phyloP scores from a whole-genome alignment of 2,329 filamentous ascomycete genomes.

The Penicillium paneum region DNA sequence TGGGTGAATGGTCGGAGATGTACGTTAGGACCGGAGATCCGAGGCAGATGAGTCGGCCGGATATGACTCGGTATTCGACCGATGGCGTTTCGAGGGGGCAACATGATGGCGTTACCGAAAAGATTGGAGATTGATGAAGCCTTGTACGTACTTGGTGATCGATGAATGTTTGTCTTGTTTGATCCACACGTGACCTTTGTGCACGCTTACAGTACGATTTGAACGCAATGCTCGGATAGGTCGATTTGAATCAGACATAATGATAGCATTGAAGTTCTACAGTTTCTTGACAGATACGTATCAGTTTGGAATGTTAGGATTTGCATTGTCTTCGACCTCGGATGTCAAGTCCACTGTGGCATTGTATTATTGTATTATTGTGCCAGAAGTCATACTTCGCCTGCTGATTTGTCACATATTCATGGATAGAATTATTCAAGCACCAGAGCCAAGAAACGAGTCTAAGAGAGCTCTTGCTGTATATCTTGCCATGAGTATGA shows the following conservation, averaged over 20 bases:
- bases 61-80: conserved; percentile 41
- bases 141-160: not conserved
- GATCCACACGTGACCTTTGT: not conserved
- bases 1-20: conserved; percentile 56
- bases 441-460: not conserved
- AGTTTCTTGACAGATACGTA: not conserved
- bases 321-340: not conserved
- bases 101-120: conserved; percentile 22
- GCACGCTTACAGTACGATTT: not conserved
- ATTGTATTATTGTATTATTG: not conserved
- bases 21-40: conserved; percentile 17
- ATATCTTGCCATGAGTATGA: not conserved
- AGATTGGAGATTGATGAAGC: not conserved
- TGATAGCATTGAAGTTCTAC: not conserved
- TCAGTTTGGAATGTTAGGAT: not conserved
- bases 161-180: conserved; percentile 4
- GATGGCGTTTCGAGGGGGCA: conserved; percentile 33
- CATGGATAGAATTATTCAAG: too few species aligned
- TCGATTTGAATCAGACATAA: not conserved
- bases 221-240: not conserved
- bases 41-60: conserved; percentile 39
- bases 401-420: too few species aligned
- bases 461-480: too few species aligned
- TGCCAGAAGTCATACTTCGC: too few species aligned
- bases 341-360: not conserved